Evolutionary conservation across 352 stramenopile species (phyloP), one percentile per base, ranked within the genome.

Genomic region (Globisporangium rhizosaccharum): DNA sequence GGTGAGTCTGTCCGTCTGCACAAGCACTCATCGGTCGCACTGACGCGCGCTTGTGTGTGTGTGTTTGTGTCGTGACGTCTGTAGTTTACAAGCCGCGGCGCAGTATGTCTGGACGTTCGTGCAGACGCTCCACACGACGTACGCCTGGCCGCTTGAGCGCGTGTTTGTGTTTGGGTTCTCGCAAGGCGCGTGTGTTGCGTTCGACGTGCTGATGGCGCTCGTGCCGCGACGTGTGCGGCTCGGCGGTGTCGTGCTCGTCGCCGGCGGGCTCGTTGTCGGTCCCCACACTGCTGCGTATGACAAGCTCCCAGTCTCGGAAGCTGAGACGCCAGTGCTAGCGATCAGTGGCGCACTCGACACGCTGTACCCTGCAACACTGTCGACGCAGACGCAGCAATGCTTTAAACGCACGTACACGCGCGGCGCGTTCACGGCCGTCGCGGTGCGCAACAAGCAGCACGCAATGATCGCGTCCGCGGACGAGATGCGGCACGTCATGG

Each of bases 141-240:
- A 87, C 56, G 62, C 46, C 17, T 90, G 80, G 80, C 66, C 50
- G 11, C 73, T 73, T 44, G 70, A 81, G 23, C 69, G 76, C 42
- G 46, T 90, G 25, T 87, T 87, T 53, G 58, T 90, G 37, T 81
- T 90, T 36, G 80, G 68, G 2, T 88, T 86, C 56, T 88, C 80
- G 0, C 80, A 90, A 46, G 80, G 78, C 47, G 80, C 78, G 2
- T 84, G 72, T 42, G 72, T 88, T 14, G 78, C 76, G 26, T 88
- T 82, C 64, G 72, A 90, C 41, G 56, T 72, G 56, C 67, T 73
- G 10, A 74, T 79, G 63, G 82, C 72, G 26, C 57, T 75, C 23
- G 20, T 37, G 17, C 23, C 49, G 25, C 23, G 26, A 4, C 64
- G 56, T 1, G 52, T 51, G 15, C 73, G 71, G 0, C 63, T 90